Conservation (phyloP, 306 rosid genomes). For the Trichosanthes truncata region DNA sequence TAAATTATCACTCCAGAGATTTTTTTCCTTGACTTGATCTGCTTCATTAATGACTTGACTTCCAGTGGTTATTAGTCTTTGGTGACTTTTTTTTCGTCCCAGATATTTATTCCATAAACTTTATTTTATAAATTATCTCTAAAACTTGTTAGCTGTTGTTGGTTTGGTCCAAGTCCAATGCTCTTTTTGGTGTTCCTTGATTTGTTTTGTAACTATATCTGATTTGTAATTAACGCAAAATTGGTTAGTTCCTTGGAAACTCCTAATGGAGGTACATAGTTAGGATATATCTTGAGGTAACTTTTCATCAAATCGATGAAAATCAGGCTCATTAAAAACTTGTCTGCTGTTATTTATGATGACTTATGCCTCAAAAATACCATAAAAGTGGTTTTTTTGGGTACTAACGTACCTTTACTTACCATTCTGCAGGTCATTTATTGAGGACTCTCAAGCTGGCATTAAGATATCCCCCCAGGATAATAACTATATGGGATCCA, state of each 20-base stretch:
- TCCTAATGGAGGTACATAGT: background rate
- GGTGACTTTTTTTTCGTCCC: background rate
- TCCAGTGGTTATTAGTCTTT: background rate
- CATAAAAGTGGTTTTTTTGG: background rate
- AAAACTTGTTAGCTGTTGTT: background rate
- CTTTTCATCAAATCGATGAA: background rate
- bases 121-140: background rate
- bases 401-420: conserved; percentile 14
- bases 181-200: background rate
- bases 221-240: background rate
- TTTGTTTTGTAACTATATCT: background rate
- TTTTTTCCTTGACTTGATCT: background rate
- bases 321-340: background rate
- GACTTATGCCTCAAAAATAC: background rate
- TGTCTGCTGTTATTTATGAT: background rate
- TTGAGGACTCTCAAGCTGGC: conserved; percentile 96
- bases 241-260: background rate
- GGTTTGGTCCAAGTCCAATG: background rate
- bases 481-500: conserved; percentile 77
- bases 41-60: background rate
- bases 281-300: background rate
- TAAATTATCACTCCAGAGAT: background rate
- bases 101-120: background rate
- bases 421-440: conserved; percentile 64
- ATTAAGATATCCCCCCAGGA: conserved; percentile 99